These are phyloP conservation scores for Monilinia laxa DNA, from an alignment of 2,329 filamentous ascomycete species.

Conservation along the genomic window DNA sequence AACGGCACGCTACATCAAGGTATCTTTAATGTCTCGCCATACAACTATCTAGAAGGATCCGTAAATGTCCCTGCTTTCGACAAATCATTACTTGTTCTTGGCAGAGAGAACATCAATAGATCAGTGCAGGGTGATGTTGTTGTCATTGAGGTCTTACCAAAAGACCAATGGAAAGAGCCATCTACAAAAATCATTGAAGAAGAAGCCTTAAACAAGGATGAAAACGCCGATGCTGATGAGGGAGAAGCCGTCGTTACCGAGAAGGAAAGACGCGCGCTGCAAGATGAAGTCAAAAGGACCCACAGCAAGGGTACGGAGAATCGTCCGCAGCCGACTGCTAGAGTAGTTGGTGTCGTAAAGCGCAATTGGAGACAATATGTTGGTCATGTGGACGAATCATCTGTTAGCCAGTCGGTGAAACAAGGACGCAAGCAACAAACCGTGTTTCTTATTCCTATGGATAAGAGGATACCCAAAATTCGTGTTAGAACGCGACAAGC, in stretches of 20 bases:
- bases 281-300: conserved; percentile 85
- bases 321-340: conserved; percentile 83
- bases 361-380: conserved; percentile 98
- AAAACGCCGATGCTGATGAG: conserved; percentile 85
- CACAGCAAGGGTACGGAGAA: conserved; percentile 76
- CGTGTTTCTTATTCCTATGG: conserved; percentile 96
- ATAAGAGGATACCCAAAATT: conserved; percentile 96
- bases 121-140: conserved; percentile 90
- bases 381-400: conserved; percentile 87
- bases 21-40: conserved; percentile 92
- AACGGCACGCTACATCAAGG: conserved; percentile 88
- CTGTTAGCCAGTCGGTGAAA: conserved; percentile 69
- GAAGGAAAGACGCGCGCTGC: conserved; percentile 79
- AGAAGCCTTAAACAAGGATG: conserved; percentile 85
- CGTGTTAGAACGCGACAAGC: conserved; percentile 88
- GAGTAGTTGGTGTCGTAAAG: conserved; percentile 88
- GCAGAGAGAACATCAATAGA: conserved; percentile 93
- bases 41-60: conserved; percentile 95
- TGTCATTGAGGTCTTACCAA: conserved; percentile 87
- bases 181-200: conserved; percentile 96
- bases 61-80: conserved; percentile 89
- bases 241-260: conserved; percentile 78
- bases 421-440: conserved; percentile 84
- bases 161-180: conserved; percentile 95
- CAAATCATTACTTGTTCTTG: conserved; percentile 82